These are phyloP conservation scores for Lactarius trivialis DNA, from an alignment of 768 basidiomycete species.

Conservation along the genomic window DNA sequence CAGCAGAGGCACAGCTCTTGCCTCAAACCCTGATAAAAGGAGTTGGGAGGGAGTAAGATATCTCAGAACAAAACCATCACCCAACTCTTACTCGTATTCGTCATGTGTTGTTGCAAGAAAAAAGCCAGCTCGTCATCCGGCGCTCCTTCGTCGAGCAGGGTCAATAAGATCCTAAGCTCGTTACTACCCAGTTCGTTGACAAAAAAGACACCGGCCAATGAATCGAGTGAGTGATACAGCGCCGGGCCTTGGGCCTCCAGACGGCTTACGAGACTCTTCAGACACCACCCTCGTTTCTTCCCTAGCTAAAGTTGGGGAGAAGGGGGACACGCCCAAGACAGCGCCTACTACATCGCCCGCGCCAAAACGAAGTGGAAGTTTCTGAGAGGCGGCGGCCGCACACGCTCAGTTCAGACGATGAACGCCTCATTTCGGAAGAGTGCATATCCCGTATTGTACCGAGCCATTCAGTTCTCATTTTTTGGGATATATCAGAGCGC, in stretches of 20 bases:
- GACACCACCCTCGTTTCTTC: background rate
- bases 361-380: background rate
- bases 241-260: background rate
- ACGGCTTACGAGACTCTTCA: background rate
- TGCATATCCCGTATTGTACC: background rate
- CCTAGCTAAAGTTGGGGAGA: background rate
- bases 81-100: background rate
- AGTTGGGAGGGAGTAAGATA: background rate
- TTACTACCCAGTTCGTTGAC: background rate
- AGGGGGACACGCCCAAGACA: background rate
- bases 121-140: no score
- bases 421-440: background rate
- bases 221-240: constrained; percentile 1
- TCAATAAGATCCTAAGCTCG: background rate
- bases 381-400: background rate
- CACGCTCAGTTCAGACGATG: background rate
- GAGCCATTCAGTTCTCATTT: background rate
- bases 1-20: background rate
- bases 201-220: background rate
- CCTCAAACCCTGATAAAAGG: background rate
- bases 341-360: background rate
- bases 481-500: background rate
- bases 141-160: background rate
- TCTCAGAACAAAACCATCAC: background rate
- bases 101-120: background rate